Conservation (phyloP, 345 rosid species). For the Eucalyptus victrix region DNA sequence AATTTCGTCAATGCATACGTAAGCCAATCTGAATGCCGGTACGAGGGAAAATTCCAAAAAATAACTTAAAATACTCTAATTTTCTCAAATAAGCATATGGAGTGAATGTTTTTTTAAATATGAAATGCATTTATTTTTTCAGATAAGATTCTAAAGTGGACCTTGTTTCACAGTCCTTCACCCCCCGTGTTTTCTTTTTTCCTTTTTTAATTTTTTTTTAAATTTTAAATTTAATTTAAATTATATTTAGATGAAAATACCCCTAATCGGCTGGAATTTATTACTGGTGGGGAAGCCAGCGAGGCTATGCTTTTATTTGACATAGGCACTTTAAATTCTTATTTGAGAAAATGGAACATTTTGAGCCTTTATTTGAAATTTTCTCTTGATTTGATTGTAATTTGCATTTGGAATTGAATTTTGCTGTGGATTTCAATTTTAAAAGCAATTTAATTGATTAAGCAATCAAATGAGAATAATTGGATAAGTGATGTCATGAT, state of each 20-base stretch:
- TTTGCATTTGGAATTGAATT: not conserved
- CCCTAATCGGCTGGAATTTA: rapidly evolving
- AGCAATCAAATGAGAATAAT: not conserved
- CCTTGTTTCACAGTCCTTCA: no score
- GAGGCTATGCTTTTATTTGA: no score
- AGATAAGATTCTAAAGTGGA: no score
- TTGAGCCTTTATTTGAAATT: rapidly evolving
- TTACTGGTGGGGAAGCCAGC: no score
- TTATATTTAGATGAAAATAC: no score
- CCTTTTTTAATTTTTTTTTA: no score
- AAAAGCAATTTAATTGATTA: not conserved
- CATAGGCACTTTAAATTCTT: no score
- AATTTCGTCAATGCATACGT: not conserved
- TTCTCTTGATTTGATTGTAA: not conserved
- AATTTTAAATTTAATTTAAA: no score
- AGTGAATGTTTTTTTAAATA: no score
- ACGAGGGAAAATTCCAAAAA: not conserved
- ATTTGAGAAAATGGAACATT: no score
- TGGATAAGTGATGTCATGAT: not conserved
- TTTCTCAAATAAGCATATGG: rapidly evolving
- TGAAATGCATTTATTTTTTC: no score
- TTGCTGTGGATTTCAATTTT: not conserved
- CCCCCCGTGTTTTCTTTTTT: no score
- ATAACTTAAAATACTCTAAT: rapidly evolving
- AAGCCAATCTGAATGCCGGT: not conserved